These are phyloP conservation scores for Wallemia hederae DNA, from an alignment of 1,284 basidiomycete genomes.

Conservation along the genomic window DNA sequence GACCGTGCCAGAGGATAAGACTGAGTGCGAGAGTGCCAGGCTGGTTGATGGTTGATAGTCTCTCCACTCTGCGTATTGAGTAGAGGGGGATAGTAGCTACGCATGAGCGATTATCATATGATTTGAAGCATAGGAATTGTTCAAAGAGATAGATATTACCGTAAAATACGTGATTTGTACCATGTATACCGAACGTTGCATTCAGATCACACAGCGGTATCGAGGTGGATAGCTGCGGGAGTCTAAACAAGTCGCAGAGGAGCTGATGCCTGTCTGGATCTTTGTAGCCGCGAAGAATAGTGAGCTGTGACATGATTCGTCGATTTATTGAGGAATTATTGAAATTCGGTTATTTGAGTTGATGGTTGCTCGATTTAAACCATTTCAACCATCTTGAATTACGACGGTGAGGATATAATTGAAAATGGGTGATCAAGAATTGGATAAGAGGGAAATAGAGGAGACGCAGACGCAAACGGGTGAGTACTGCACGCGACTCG, in stretches of 20 bases:
- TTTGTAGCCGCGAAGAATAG: constrained; percentile 60
- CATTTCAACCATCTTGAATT: too few species aligned
- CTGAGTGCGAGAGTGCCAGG: constrained; percentile 86
- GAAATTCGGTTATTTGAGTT: too few species aligned
- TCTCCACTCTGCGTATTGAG: constrained; percentile 79
- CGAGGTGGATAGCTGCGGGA: constrained; percentile 24
- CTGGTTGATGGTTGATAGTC: constrained; percentile 24
- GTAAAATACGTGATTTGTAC: constrained; percentile 24
- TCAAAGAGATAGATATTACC: constrained; percentile 70
- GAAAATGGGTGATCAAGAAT: too few species aligned
- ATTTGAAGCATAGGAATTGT: constrained; percentile 71
- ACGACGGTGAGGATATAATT: too few species aligned
- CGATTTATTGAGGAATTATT: too few species aligned
- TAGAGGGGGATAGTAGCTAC: constrained; percentile 73
- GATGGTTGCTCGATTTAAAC: too few species aligned
- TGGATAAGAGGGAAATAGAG: too few species aligned
- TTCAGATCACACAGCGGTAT: constrained; percentile 42
- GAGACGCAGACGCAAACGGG: too few species aligned
- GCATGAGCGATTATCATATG: constrained; percentile 70
- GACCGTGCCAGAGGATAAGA: constrained; percentile 76
- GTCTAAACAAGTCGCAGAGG: constrained; percentile 52
- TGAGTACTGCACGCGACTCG: too few species aligned
- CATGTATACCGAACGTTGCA: constrained; percentile 56
- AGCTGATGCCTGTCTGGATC: constrained; percentile 64
- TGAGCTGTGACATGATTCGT: constrained; percentile 10